These are phyloP conservation scores for Myxozyma geophila DNA, from an alignment of 805 yeast genomes.

Conservation along the genomic window DNA sequence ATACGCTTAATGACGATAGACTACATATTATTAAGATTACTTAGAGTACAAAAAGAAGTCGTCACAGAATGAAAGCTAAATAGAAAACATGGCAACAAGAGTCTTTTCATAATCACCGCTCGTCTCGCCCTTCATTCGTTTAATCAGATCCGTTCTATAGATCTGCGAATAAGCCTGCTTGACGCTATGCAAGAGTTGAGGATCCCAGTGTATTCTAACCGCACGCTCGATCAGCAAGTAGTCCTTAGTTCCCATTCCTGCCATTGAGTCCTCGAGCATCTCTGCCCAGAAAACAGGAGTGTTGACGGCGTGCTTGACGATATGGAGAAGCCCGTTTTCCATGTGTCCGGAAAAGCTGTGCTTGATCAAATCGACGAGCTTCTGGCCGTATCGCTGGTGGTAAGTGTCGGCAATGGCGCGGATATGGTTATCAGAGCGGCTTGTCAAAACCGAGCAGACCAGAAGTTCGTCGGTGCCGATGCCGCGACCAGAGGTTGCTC, in stretches of 20 bases:
- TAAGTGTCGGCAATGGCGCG: constrained; percentile 30
- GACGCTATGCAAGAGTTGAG: constrained; percentile 22
- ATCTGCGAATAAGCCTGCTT: constrained; percentile 29
- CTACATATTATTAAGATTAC: not conserved
- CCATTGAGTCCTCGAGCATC: constrained; percentile 36
- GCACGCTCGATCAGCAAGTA: constrained; percentile 33
- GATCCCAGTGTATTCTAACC: constrained; percentile 38
- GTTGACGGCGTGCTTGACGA: constrained; percentile 35
- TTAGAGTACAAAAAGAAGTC: not conserved
- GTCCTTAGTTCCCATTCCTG: constrained; percentile 39
- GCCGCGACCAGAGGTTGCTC: constrained; percentile 29
- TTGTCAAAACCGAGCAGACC: constrained; percentile 37
- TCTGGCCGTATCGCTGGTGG: constrained; percentile 24
- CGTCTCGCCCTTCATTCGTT: constrained; percentile 36
- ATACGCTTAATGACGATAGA: not conserved
- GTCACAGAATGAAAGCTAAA: not conserved
- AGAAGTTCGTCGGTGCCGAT: constrained; percentile 37
- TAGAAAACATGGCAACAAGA: constrained; percentile 31
- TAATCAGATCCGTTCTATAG: constrained; percentile 30
- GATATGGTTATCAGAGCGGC: constrained; percentile 32
- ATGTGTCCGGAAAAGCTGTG: constrained; percentile 38
- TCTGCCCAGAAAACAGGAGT: constrained; percentile 32
- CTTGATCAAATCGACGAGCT: constrained; percentile 30
- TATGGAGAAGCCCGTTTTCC: constrained; percentile 36
- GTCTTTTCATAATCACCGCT: constrained; percentile 36